phyloP scores from a whole-genome alignment of 257 asterid genomes.

The Salvia miltiorrhiza region DNA sequence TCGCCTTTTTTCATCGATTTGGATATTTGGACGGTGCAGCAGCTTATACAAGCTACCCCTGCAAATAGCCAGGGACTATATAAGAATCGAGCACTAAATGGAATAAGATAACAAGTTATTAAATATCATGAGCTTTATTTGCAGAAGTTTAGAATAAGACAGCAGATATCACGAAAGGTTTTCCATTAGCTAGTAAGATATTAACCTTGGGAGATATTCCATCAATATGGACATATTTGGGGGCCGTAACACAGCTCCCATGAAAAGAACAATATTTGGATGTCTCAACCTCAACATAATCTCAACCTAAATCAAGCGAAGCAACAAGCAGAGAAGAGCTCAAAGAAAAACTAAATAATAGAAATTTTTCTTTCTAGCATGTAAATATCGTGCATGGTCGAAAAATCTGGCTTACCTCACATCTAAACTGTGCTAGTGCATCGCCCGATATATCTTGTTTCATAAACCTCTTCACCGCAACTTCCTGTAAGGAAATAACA shows the following conservation, averaged over 20 bases:
- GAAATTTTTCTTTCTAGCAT: slow-evolving; percentile 1
- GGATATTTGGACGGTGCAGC: slow-evolving; percentile 75
- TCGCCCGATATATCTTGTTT: slow-evolving; percentile 95
- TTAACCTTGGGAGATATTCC: slow-evolving; percentile 46
- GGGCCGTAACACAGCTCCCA: slow-evolving; percentile 97
- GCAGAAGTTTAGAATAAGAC: not conserved
- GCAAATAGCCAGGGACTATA: slow-evolving; percentile 31
- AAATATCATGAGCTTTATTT: slow-evolving; percentile 5
- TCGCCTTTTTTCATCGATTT: slow-evolving; percentile 83
- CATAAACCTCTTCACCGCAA: slow-evolving; percentile 95
- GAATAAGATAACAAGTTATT: not conserved
- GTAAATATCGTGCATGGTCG: not conserved
- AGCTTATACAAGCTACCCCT: slow-evolving; percentile 97
- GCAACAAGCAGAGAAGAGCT: slow-evolving; percentile 19
- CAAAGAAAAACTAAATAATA: not conserved
- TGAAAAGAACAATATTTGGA: slow-evolving; percentile 95
- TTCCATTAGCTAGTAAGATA: not conserved
- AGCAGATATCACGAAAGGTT: not conserved
- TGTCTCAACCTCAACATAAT: slow-evolving; percentile 97
- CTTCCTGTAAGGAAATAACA: slow-evolving; percentile 62
- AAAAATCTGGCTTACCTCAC: slow-evolving; percentile 57
- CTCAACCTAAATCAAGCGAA: slow-evolving; percentile 63
- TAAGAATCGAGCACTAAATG: slow-evolving; percentile 8
- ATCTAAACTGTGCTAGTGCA: slow-evolving; percentile 84
- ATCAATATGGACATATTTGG: slow-evolving; percentile 95